These are phyloP conservation scores for Kwoniella shivajii DNA, from an alignment of 1,284 basidiomycete species.

Conservation along the genomic window DNA sequence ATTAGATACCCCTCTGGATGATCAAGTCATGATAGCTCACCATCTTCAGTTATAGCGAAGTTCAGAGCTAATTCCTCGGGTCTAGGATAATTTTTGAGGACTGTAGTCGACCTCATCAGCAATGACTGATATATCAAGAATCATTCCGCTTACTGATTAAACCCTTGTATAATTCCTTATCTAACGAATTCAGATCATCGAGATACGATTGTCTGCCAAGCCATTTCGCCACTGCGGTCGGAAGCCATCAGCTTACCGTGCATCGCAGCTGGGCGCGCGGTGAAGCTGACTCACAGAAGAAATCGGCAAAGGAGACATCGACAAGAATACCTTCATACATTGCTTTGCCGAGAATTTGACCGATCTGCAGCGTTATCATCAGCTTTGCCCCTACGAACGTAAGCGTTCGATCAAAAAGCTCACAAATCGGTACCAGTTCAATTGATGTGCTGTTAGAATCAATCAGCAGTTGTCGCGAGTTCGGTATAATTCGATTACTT, in stretches of 20 bases:
- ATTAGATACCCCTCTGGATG: neutral
- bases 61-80: conserved; percentile 90
- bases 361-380: conserved; percentile 58
- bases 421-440: conserved; percentile 87
- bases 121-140: neutral
- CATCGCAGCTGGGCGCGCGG: neutral
- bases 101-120: conserved; percentile 53
- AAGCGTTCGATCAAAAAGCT: conserved; percentile 10
- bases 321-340: conserved; percentile 95
- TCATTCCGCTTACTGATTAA: conserved; percentile 56
- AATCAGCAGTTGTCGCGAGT: conserved; percentile 1
- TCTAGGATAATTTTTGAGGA: conserved; percentile 85
- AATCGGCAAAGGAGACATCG: conserved; percentile 93
- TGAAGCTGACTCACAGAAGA: conserved; percentile 64
- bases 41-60: conserved; percentile 86
- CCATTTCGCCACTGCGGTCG: conserved; percentile 64
- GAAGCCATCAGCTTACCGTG: neutral
- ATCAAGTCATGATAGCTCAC: conserved; percentile 53
- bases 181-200: conserved; percentile 88
- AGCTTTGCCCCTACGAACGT: neutral
- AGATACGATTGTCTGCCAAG: conserved; percentile 82
- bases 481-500: conserved; percentile 39
- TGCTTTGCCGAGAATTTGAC: conserved; percentile 90
- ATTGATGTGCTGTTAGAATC: conserved; percentile 65
- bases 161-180: conserved; percentile 88